Evolutionary conservation across 306 rosid species (phyloP).

Genomic region (Prunus mira): DNA sequence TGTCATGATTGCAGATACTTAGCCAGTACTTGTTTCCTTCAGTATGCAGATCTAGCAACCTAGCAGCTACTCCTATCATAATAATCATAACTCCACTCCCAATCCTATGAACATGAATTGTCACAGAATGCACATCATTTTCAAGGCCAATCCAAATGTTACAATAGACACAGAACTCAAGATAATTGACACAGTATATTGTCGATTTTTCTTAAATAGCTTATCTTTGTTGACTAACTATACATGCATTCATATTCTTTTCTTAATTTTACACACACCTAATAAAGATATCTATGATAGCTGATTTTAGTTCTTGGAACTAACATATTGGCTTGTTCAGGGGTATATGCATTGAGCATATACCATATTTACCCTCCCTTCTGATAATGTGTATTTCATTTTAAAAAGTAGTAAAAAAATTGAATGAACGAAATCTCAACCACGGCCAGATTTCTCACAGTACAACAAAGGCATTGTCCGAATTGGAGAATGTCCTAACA

Average conservation of each 20-base stretch:
- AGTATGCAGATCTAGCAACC: slow-evolving; percentile 64
- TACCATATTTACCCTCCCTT: not conserved
- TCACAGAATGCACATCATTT: not conserved
- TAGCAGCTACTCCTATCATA: slow-evolving; percentile 61
- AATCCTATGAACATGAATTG: slow-evolving; percentile 48
- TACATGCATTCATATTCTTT: not conserved
- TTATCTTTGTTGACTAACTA: not conserved
- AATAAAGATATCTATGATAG: not conserved
- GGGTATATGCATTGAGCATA: not conserved
- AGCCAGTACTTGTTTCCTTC: slow-evolving; percentile 63
- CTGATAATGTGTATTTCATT: not conserved
- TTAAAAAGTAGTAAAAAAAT: not conserved
- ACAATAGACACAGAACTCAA: not conserved
- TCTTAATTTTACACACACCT: not conserved
- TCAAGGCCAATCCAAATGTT: slow-evolving; percentile 5
- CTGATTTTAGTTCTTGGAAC: not conserved
- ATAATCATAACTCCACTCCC: slow-evolving; percentile 75
- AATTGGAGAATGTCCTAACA: slow-evolving; percentile 1
- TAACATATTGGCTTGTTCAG: not conserved
- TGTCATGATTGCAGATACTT: slow-evolving; percentile 50
- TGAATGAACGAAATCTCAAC: not conserved
- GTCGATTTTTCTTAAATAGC: not conserved
- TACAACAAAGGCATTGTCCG: not conserved
- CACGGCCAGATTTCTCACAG: not conserved
- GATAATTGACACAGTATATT: not conserved